These are phyloP conservation scores for Paecilomyces niveus DNA, from an alignment of 2,329 filamentous ascomycete species.

Conservation along the genomic window DNA sequence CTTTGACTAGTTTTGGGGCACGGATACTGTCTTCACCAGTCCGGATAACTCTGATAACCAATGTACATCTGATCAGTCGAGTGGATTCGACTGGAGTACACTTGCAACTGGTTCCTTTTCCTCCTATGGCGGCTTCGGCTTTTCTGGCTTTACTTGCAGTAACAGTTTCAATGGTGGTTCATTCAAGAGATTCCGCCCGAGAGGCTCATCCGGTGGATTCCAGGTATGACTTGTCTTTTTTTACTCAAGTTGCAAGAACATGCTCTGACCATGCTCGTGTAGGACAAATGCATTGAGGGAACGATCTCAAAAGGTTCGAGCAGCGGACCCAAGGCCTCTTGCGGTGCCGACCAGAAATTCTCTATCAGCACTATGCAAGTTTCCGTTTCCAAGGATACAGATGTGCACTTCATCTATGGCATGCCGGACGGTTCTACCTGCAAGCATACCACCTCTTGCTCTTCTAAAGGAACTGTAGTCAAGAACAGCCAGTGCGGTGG, in stretches of 20 bases:
- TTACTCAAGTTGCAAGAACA: neutral
- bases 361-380: constrained; percentile 71
- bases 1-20: constrained; percentile 39
- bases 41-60: constrained; percentile 69
- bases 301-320: constrained; percentile 33
- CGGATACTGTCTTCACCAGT: constrained; percentile 53
- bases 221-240: constrained; percentile 5
- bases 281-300: constrained; percentile 57
- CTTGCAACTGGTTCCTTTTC: constrained; percentile 56
- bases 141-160: constrained; percentile 65
- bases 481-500: constrained; percentile 88
- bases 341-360: constrained; percentile 54
- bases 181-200: neutral
- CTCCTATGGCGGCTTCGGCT: constrained; percentile 65
- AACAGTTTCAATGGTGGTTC: constrained; percentile 41
- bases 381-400: constrained; percentile 64
- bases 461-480: constrained; percentile 59
- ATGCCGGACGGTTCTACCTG: constrained; percentile 79
- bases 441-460: constrained; percentile 69
- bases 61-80: constrained; percentile 62
- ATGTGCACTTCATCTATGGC: constrained; percentile 77
- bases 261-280: constrained; percentile 31
- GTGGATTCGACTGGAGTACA: constrained; percentile 65
- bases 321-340: constrained; percentile 55
- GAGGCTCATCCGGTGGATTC: constrained; percentile 13